Evolutionary conservation across 129 eudicot genomes (phyloP), one percentile per base, ranked within the genome.

Genomic region (Apium graveolens): DNA sequence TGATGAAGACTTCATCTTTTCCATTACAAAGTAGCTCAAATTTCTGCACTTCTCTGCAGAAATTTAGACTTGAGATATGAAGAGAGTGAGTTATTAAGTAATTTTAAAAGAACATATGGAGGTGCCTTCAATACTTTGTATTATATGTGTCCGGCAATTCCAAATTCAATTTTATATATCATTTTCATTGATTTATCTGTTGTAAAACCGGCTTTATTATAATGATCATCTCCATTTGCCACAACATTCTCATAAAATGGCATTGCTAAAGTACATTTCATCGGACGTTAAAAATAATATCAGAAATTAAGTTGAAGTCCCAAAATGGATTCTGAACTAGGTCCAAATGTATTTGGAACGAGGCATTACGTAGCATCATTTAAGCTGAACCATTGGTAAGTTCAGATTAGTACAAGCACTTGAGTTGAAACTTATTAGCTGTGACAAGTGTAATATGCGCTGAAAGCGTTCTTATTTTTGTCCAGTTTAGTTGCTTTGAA

Each of bases 1-100:
- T 21, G 78, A 80, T 37, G 87, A 83, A 81, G 62, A 43, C 77
- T 87, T 87, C 91, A 87, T 83, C 78, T 74, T 76, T 74, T 83
- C 83, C 79, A 51, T 39, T 10, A 5, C 73, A 37, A 74, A 77
- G 43, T 34, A 32, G 74, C 74, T 27, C 76, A 43, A 29, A 3
- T 2, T 21, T 18, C 20, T 9, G 29, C 38, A 32, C 24, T 70
- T 70, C 34, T 26, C 73, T 63, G 57, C 57, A 42, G 57, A 73
- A 37, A 26, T 20, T 14, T 62, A 77, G 80, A 42, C 35, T 31
- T 18, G 1, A 65, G 43, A 65, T 41, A 63, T 27, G 62, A 43
- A 44, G 24, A 42, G 17, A 65, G 8, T 18, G 71, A 65, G 38
- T 27, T 29, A 26, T 12, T 26, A 42, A n/a, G 5, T 11, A 9